Conservation (phyloP, 306 rosid genomes). For the Urtica urens region DNA sequence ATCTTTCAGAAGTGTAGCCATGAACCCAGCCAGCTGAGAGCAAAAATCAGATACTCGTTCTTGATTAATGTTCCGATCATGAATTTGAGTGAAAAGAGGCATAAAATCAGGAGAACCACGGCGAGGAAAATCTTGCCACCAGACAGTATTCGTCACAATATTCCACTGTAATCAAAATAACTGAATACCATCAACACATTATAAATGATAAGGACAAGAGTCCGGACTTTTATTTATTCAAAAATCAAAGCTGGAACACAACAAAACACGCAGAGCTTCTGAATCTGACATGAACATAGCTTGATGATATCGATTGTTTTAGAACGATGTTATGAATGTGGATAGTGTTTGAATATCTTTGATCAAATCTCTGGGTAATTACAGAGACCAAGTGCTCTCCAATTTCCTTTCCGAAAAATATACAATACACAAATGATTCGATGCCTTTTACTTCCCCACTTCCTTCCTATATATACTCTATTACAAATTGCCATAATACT, state of each 20-base stretch:
- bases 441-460: too few relatives aligned
- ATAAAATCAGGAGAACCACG: constrained; percentile 33
- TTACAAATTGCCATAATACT: too few relatives aligned
- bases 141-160: constrained; percentile 61
- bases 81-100: constrained; percentile 44
- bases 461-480: too few relatives aligned
- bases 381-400: not conserved
- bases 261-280: not conserved
- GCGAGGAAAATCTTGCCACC: constrained; percentile 89
- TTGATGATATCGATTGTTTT: too few relatives aligned
- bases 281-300: not conserved
- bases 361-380: not conserved
- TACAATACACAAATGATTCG: too few relatives aligned
- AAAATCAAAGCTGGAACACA: too few relatives aligned
- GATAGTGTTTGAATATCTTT: too few relatives aligned
- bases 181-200: not conserved
- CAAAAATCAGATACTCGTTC: constrained; percentile 52
- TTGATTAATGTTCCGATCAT: constrained; percentile 15
- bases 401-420: too few relatives aligned
- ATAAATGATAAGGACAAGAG: not conserved
- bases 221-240: not conserved
- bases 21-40: constrained; percentile 73
- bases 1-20: constrained; percentile 61
- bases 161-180: constrained; percentile 44
- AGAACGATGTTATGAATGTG: too few relatives aligned